Evolutionary conservation across 768 basidiomycete genomes (phyloP).

Genomic region (Mycena floridula): DNA sequence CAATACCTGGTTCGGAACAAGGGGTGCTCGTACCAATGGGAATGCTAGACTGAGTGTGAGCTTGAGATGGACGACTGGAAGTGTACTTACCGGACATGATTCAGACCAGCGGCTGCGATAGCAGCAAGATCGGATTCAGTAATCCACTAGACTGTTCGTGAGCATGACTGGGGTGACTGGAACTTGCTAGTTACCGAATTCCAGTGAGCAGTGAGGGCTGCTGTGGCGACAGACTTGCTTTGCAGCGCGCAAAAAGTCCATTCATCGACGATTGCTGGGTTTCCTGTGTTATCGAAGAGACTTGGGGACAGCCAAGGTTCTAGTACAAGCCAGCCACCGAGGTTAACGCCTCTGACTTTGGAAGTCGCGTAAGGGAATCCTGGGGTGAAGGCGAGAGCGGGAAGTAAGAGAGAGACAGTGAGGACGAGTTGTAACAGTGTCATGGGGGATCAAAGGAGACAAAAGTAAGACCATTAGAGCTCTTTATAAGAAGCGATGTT

Average conservation of each 20-base stretch:
- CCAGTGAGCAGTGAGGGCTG: conserved; percentile 62
- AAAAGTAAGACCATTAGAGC: too few species aligned
- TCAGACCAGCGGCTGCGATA: conserved; percentile 66
- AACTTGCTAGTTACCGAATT: too few species aligned
- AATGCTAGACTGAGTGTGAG: conserved; percentile 76
- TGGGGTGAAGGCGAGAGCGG: conserved; percentile 24
- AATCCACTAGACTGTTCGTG: too few species aligned
- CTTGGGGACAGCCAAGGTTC: conserved; percentile 79
- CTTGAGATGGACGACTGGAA: conserved; percentile 18
- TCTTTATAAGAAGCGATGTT: too few species aligned
- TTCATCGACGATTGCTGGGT: conserved; percentile 61
- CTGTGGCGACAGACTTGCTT: conserved; percentile 38
- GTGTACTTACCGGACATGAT: conserved; percentile 22
- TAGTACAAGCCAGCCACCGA: conserved; percentile 45
- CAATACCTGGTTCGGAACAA: not conserved
- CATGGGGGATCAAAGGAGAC: not conserved
- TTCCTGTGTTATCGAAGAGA: conserved; percentile 61
- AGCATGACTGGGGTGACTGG: too few species aligned
- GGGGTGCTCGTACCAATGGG: conserved; percentile 35
- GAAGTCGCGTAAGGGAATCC: conserved; percentile 69
- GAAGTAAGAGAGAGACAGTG: conserved; percentile 13
- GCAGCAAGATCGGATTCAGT: conserved; percentile 72
- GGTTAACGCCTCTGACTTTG: conserved; percentile 79
- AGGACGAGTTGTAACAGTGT: not conserved
- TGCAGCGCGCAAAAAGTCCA: conserved; percentile 73